phyloP scores from a whole-genome alignment of 1,284 basidiomycete genomes.

The Tylopilus sp. region DNA sequence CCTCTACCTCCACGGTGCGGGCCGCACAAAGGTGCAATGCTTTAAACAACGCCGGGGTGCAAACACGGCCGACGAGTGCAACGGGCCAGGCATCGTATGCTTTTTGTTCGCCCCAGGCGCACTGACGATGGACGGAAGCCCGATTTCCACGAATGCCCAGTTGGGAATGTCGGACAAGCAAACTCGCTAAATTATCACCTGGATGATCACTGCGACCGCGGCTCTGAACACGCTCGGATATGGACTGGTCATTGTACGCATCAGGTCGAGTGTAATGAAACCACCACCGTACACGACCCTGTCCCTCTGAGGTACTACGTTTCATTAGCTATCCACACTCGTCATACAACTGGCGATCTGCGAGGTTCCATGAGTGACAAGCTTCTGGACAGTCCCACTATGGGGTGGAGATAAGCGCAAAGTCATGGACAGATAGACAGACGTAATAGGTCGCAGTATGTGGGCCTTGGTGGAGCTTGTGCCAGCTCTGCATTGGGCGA shows the following conservation, averaged over 20 bases:
- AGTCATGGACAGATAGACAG: neutral
- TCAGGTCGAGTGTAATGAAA: too few relatives aligned
- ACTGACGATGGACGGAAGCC: conserved; percentile 30
- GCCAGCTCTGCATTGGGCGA: too few relatives aligned
- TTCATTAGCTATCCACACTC: conserved; percentile 45
- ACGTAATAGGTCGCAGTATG: too few relatives aligned
- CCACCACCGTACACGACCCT: conserved; percentile 61
- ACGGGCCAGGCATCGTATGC: conserved; percentile 51
- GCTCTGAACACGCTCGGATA: conserved; percentile 58
- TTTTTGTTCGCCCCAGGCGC: conserved; percentile 40
- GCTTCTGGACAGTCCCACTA: conserved; percentile 34
- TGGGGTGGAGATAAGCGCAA: neutral
- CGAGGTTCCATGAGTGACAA: conserved; percentile 53
- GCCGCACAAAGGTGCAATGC: too few relatives aligned
- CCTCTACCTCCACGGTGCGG: too few relatives aligned
- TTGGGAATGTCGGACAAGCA: conserved; percentile 59
- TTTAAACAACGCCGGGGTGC: conserved; percentile 49
- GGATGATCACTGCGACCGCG: conserved; percentile 59
- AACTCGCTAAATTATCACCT: conserved; percentile 55
- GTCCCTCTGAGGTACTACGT: conserved; percentile 45
- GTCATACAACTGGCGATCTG: conserved; percentile 62
- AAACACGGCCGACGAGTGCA: conserved; percentile 45
- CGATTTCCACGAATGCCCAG: conserved; percentile 61
- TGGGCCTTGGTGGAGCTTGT: too few relatives aligned
- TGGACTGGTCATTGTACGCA: conserved; percentile 48